These are phyloP conservation scores for Mesembryanthemum crystallinum DNA, from an alignment of 148 eudicot species.

Conservation along the genomic window DNA sequence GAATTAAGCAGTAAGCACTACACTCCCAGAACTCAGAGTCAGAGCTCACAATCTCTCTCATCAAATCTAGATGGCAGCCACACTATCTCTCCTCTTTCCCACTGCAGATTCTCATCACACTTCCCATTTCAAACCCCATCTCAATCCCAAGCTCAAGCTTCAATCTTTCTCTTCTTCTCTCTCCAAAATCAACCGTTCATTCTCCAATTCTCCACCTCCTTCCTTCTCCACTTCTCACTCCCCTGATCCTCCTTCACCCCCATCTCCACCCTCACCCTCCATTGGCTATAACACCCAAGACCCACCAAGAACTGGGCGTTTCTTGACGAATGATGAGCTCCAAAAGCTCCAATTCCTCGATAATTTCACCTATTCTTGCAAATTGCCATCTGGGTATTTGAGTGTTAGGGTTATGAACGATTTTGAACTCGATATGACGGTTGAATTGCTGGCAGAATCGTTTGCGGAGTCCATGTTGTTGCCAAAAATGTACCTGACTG, in stretches of 20 bases:
- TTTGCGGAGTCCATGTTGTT: conserved; percentile 68
- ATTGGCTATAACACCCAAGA: conserved; percentile 29
- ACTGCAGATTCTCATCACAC: conserved; percentile 2
- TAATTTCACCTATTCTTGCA: conserved; percentile 38
- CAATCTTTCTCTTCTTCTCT: conserved; percentile 11
- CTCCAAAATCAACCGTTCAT: not conserved
- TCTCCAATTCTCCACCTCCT: conserved; percentile 5
- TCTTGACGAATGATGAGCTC: conserved; percentile 50
- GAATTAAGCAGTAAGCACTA: no score
- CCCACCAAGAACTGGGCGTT: conserved; percentile 38
- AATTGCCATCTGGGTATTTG: conserved; percentile 62
- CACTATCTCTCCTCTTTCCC: conserved; percentile 19
- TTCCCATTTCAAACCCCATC: conserved; percentile 6
- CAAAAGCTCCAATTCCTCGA: conserved; percentile 48
- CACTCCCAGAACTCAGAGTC: not conserved
- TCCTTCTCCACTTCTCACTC: conserved; percentile 20
- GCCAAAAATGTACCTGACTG: conserved; percentile 44
- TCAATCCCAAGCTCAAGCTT: conserved; percentile 12
- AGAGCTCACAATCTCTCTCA: not conserved
- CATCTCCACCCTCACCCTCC: conserved; percentile 20
- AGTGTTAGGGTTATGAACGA: conserved; percentile 51
- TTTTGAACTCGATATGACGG: conserved; percentile 53
- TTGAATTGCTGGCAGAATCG: conserved; percentile 53
- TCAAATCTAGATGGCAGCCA: conserved; percentile 22
- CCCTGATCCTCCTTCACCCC: conserved; percentile 14